Evolutionary conservation across 139 green algal genomes (phyloP), one percentile per base, ranked within the genome.

Genomic region (Chlamydomonas sp.): DNA sequence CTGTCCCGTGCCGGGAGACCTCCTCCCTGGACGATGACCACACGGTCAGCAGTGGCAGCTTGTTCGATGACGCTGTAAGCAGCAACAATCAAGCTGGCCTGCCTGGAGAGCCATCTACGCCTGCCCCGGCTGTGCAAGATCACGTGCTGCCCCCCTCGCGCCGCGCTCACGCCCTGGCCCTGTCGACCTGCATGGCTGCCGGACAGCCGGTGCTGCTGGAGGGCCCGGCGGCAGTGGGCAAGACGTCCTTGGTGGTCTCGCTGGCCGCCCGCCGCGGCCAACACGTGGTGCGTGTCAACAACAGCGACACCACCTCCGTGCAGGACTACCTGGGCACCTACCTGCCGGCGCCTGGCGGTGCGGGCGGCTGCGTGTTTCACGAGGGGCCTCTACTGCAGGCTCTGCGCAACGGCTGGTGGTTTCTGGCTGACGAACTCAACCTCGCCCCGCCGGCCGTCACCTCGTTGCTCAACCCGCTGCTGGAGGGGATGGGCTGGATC

Each of bases 251-350:
- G 66, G 67, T 85, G 31, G 16, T 78, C 17, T 57, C 59, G 49
- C 62, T 91, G 69, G 88, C 78, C 63, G 5, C 2, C 49, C 57
- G 15, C 49, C 58, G 66, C 58, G 67, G 57, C 80, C 60, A 78
- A 20, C 78, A 20, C 5, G 78, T 83, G 18, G 1, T 83, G 31
- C 75, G 87, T 7, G 67, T 91, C 15, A 91, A 91, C 77, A 91
- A 91, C 81, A 80, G 61, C 9, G 87, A 91, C 20, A 88, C 67
- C 76, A 91, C 87, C 61, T 78, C 15, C 15, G 57, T 85, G 62
- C 76, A 91, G 78, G 90, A 93, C 86, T 93, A 93, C 79, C 73
- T 93, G 89, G 90, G 90, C 72, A 93, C 73, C 77, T 93, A 86
- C 82, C 63, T 91, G 81, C 90, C 90, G 16, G 67, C 63, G 76